Evolutionary conservation across 108 stramenopile genomes (phyloP).

Genomic region (Cyclotella distinguenda): DNA sequence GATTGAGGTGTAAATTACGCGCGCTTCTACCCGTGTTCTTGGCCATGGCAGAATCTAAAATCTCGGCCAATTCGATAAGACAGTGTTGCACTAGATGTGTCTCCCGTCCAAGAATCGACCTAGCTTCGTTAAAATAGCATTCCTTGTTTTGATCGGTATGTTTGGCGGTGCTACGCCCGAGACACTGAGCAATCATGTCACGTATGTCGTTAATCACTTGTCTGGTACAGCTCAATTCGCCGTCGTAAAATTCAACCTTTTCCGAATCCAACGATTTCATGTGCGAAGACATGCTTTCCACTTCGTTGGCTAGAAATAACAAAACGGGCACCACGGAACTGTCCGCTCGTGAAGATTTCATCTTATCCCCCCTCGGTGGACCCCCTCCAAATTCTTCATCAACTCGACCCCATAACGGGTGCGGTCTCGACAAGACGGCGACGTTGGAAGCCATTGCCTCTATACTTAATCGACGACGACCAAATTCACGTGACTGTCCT

Average conservation of each 20-base stretch:
- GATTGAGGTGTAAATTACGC: constrained; percentile 52
- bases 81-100: constrained; percentile 48
- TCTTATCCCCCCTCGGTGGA: too few relatives aligned
- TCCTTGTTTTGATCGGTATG: constrained; percentile 6
- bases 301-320: constrained; percentile 43
- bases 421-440: constrained; percentile 14
- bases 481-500: constrained; percentile 21
- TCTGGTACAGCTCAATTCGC: constrained; percentile 37
- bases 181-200: constrained; percentile 59
- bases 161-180: constrained; percentile 40
- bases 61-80: constrained; percentile 47
- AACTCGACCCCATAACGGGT: constrained; percentile 49
- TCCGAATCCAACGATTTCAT: constrained; percentile 11
- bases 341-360: too few relatives aligned
- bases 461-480: constrained; percentile 26
- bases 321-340: constrained; percentile 46
- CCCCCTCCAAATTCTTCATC: constrained; percentile 24
- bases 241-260: constrained; percentile 21
- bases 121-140: constrained; percentile 17
- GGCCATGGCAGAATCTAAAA: constrained; percentile 57
- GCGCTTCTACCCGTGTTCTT: constrained; percentile 51
- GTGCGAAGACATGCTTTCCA: constrained; percentile 16
- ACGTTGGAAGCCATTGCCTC: constrained; percentile 28
- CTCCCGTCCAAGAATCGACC: constrained; percentile 53
- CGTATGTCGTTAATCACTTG: constrained; percentile 51